phyloP scores from a whole-genome alignment of 129 eudicot genomes.

The Flaveria bidentis region DNA sequence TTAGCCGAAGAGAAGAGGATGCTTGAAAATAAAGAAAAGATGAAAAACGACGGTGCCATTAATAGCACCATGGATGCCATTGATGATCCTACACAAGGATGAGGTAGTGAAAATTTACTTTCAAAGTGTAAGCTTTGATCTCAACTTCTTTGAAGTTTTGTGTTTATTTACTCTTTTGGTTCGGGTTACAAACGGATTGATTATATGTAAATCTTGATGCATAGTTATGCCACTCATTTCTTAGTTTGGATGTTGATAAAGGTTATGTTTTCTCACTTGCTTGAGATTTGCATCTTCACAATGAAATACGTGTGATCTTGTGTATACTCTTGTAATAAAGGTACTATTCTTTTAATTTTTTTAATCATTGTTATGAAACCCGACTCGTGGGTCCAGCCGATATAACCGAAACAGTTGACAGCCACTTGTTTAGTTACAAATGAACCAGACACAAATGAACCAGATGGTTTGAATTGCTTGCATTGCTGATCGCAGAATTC shows the following conservation, averaged over 20 bases:
- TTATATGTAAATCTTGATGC: constrained; percentile 22
- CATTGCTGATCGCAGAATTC: no score
- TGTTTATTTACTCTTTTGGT: background rate
- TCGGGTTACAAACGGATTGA: constrained; percentile 4
- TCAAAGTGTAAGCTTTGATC: constrained; percentile 9
- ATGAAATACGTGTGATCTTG: constrained; percentile 1
- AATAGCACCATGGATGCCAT: constrained; percentile 96
- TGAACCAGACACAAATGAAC: no score
- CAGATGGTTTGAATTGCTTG: no score
- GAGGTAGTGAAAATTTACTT: constrained; percentile 32
- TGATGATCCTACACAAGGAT: constrained; percentile 51
- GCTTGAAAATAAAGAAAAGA: constrained; percentile 72
- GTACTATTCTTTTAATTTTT: no score
- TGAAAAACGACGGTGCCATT: constrained; percentile 69
- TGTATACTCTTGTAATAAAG: constrained; percentile 3
- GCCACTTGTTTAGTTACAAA: no score
- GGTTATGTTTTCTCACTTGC: background rate
- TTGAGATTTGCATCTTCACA: constrained; percentile 25
- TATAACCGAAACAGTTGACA: no score
- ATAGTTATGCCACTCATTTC: constrained; percentile 16
- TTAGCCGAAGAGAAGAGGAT: constrained; percentile 73
- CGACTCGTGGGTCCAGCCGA: background rate
- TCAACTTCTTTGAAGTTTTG: background rate
- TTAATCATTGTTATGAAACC: background rate
- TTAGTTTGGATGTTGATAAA: constrained; percentile 25